Base-by-base conservation (phyloP, 345 rosid genomes). In the Salix caprea region DNA sequence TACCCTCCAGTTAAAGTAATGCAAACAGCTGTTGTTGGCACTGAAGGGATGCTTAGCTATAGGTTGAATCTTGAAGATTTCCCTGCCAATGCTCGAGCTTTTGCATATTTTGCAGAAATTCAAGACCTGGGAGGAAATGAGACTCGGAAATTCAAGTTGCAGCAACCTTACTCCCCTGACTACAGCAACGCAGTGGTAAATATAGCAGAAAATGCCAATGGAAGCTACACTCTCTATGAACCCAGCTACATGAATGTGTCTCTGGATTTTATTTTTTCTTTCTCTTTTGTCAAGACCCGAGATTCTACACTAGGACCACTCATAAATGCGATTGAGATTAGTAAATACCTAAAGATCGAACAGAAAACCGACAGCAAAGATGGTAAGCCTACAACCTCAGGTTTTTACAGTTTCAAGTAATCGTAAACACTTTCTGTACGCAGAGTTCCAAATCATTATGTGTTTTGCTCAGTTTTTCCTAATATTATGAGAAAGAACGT, bases 1-100 rank as follows among this genome's bases (percentile, higher is more conserved):
- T 90, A 91, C 81, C 99, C 99, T n/a, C 99, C 99, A 56, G 87
- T 90, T 64, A 92, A 92, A 80, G 97, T 94, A 50, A 94, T 96
- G 98, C 99, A 96, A 80, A 92, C 97, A 60, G 98, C 97, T 40
- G 99, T 96, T 44, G 93, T 92, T 73, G 99, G 99, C 71, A 90
- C 95, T 0, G 79, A 86, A 82, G 97, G 89, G 64, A 37, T 61
- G 34, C 87, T 96, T 2, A 94, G 90, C 84, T 96, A 96, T 75
- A 82, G 98, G 71, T 75, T 94, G 73, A 91, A 96, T 88, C 94
- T 96, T 30, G 93, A 96, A 23, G 97, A 88, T 73, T 96, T 96
- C 83, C 99, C 98, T 46, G 98, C 98, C 37, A 91, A 90, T 75
- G 99, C 98, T 73, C 89, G 97, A 36, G 99, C 99, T 16, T 94